Conservation (phyloP, 768 basidiomycete genomes). For the Tylopilus felleus region DNA sequence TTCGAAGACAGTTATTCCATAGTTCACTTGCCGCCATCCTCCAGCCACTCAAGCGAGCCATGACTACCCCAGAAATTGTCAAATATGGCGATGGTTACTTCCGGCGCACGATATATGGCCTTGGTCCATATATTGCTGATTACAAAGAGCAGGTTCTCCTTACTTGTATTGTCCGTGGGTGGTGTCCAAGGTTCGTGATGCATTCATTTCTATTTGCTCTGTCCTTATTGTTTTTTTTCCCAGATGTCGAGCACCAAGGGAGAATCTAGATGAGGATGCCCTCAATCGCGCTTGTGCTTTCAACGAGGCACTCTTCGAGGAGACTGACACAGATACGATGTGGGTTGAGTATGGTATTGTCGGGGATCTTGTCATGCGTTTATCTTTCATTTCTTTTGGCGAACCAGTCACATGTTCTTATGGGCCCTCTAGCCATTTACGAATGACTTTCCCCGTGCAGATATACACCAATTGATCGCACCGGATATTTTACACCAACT, state of each 20-base stretch:
- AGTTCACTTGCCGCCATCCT: background rate
- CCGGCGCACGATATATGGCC: background rate
- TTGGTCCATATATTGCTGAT: background rate
- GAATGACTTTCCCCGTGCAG: background rate
- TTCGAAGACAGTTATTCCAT: background rate
- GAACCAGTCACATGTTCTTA: too few species aligned
- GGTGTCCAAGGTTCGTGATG: background rate
- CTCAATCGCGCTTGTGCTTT: too few species aligned
- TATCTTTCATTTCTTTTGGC: too few species aligned
- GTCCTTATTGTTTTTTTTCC: too few species aligned
- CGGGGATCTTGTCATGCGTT: too few species aligned
- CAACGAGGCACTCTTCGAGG: too few species aligned
- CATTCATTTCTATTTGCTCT: too few species aligned
- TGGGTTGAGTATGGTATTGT: too few species aligned
- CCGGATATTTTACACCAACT: background rate
- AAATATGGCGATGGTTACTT: background rate
- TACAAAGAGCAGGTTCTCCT: background rate
- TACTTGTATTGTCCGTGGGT: background rate
- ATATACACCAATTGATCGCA: background rate
- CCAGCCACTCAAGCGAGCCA: too few species aligned
- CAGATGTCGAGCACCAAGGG: background rate
- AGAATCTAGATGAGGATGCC: too few species aligned
- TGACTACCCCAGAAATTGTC: too few species aligned
- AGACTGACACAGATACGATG: too few species aligned
- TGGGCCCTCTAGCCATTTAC: background rate